Percentiles rank a stretch among this genome's conserved stretches.
Evolutionary conservation across 495 filamentous ascomycete genomes (phyloP).

Genomic region (Glutinoglossum americanum): DNA sequence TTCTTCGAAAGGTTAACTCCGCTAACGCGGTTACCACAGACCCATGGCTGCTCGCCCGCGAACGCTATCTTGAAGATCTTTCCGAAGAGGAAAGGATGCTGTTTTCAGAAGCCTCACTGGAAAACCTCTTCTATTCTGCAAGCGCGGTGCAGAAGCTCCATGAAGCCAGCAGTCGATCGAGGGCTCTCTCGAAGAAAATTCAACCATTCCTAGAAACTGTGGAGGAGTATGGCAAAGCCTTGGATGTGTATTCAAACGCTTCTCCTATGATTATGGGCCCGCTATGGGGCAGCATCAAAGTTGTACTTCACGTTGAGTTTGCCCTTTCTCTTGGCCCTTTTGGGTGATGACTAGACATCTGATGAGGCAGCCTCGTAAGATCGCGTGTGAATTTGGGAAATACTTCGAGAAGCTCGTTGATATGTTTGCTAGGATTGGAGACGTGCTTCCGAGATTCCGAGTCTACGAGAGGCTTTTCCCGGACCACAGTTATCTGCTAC

Average conservation of each 20-base stretch:
- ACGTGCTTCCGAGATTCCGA: constrained; percentile 18
- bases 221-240: constrained; percentile 20
- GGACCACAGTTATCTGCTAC: constrained; percentile 14
- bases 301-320: constrained; percentile 16
- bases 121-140: constrained; percentile 15
- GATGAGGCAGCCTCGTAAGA: too few relatives aligned
- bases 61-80: constrained; percentile 16
- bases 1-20: not conserved
- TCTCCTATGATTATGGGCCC: constrained; percentile 17
- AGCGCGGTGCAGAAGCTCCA: constrained; percentile 15
- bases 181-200: constrained; percentile 11
- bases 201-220: constrained; percentile 17
- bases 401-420: constrained; percentile 20
- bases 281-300: constrained; percentile 22
- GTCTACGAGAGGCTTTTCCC: constrained; percentile 15
- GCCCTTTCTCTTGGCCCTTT: not conserved
- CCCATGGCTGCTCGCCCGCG: constrained; percentile 14
- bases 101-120: constrained; percentile 10
- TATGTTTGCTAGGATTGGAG: constrained; percentile 20
- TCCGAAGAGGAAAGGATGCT: constrained; percentile 11
- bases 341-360: too few relatives aligned
- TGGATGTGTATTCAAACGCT: constrained; percentile 19
- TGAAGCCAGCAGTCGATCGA: constrained; percentile 11
- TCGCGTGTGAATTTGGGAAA: constrained; percentile 15
- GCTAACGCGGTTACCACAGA: not conserved